Base-by-base conservation (phyloP, 2,329 filamentous ascomycete genomes). In the Fusarium robinianum region DNA sequence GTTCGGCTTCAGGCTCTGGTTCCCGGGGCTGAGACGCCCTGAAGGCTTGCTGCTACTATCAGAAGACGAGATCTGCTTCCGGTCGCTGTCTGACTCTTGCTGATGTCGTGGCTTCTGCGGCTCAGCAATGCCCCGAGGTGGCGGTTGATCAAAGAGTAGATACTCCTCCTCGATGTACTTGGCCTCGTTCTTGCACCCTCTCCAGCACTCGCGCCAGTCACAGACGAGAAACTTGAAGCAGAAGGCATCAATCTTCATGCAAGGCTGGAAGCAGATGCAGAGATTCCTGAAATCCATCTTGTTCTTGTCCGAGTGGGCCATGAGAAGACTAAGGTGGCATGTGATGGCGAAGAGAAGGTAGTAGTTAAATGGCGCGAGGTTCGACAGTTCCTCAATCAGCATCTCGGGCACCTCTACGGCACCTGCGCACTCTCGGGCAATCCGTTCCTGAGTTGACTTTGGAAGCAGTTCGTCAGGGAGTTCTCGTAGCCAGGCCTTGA, bases 231-330 rank as follows among this genome's bases (percentile, higher is more conserved):
- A 96, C 61, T 91, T 90, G 78, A 97, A 97, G 67, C 90, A 95
- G 67, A 92, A 95, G 1, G 85, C 85, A 62, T 97, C 92, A 46
- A 97, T 94, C 71, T 92, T 95, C 81, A 97, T 90, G 68, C 90
- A 95, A 4, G 92, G 92, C 68, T 96, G 90, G 69, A 96, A 96
- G 72, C 92, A 97, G 59, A 96, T 95, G 71, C 90, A 95, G 16
- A 97, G 75, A 56, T 96, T 96, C 63, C 89, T 84, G 65, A 92
- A 96, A 65, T 95, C 90, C 92, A 97, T 97, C 74, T 95, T 96
- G 79, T 96, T 97, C 74, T 92, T 91, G 54, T 95, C 89, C 16
- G 90, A 87, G 67, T 95, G 92, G 2, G 89, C 90, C 58, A 96
- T 84, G 8, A 97, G 79, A 17, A 96, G 79, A 60, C 90, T 96